phyloP scores from a whole-genome alignment of 805 yeast genomes.

The Torulaspora quercuum region DNA sequence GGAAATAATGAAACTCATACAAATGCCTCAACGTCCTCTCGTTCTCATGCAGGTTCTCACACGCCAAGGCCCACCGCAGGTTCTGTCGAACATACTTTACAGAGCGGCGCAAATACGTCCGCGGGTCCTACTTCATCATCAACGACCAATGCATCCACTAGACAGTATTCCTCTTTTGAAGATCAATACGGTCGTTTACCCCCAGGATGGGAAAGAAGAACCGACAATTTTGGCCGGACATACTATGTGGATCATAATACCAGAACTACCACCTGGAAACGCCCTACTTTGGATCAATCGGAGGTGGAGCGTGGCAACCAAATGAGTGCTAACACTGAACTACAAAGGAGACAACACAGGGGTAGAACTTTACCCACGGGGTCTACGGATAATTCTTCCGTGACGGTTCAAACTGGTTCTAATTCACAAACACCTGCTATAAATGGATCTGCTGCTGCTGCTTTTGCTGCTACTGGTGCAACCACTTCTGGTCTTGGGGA shows the following conservation, averaged over 20 bases:
- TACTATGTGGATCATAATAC: constrained; percentile 98
- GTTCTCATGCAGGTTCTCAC: constrained; percentile 16
- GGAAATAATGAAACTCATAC: constrained; percentile 19
- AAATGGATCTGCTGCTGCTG: constrained; percentile 57
- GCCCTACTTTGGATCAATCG: constrained; percentile 81
- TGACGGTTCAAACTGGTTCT: constrained; percentile 47
- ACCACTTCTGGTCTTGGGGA: constrained; percentile 96
- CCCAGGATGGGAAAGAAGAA: constrained; percentile 98
- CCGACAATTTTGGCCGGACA: constrained; percentile 95
- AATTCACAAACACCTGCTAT: constrained; percentile 45
- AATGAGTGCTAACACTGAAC: constrained; percentile 68
- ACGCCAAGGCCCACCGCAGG: constrained; percentile 28
- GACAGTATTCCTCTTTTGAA: constrained; percentile 89
- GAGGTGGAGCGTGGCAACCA: constrained; percentile 62
- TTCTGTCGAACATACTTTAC: constrained; percentile 32
- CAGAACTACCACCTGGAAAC: constrained; percentile 97
- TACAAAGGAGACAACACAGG: constrained; percentile 86
- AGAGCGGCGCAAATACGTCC: constrained; percentile 29
- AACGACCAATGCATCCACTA: constrained; percentile 25
- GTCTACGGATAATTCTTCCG: constrained; percentile 31
- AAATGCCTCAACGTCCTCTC: constrained; percentile 15
- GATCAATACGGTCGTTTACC: constrained; percentile 96
- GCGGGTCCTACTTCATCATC: constrained; percentile 14
- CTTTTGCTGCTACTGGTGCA: constrained; percentile 67
- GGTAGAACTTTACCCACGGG: constrained; percentile 82